A percentile compares a stretch with the other conserved stretches of the same genome.
Evolutionary conservation across 345 rosid species (phyloP).

Genomic region (Rhodamnia argentea): DNA sequence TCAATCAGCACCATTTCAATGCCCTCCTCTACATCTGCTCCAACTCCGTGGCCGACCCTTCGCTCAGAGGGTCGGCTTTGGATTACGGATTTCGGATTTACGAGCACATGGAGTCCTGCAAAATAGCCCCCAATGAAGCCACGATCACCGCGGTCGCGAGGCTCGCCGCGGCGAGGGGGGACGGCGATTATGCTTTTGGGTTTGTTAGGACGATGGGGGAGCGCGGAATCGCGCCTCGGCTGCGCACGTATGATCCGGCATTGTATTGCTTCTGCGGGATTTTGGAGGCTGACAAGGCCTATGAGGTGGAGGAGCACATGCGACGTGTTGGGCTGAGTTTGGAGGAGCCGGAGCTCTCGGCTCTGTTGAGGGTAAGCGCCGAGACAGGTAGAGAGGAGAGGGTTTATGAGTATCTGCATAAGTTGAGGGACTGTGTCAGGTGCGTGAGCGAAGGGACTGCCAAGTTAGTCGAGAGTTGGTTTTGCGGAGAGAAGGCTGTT

Average conservation of each 20-base stretch:
- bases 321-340: constrained; percentile 28
- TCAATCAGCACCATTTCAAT: constrained; percentile 54
- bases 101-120: constrained; percentile 39
- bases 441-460: constrained; percentile 51
- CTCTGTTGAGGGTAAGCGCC: constrained; percentile 59
- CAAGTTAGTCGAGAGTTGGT: constrained; percentile 50
- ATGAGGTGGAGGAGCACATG: constrained; percentile 76
- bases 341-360: constrained; percentile 64
- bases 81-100: constrained; percentile 45
- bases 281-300: constrained; percentile 59
- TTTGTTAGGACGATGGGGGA: constrained; percentile 46
- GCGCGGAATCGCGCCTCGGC: constrained; percentile 39
- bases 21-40: constrained; percentile 70
- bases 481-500: constrained; percentile 20
- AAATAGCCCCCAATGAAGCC: constrained; percentile 56
- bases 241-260: constrained; percentile 73
- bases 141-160: constrained; percentile 55
- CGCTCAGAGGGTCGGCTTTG: constrained; percentile 17
- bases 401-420: constrained; percentile 73
- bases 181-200: constrained; percentile 60
- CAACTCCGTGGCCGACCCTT: constrained; percentile 21
- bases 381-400: constrained; percentile 34
- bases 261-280: constrained; percentile 61
- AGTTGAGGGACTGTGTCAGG: constrained; percentile 48
- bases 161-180: constrained; percentile 64